Evolutionary conservation across 495 filamentous ascomycete genomes (phyloP).

Genomic region (Oidiodendron maius): DNA sequence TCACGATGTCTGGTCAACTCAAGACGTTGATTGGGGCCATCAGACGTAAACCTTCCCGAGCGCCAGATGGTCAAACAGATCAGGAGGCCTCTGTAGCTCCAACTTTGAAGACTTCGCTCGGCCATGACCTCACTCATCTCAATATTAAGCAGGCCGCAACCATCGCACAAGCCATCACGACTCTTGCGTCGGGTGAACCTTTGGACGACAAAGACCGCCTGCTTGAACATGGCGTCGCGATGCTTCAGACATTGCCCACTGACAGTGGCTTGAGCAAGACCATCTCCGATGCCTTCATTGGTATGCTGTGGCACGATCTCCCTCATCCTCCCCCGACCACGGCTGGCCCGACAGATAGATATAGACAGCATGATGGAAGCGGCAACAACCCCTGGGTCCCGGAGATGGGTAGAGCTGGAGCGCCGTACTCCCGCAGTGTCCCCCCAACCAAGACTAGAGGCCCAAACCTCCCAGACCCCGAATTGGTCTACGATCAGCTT

Average conservation of each 20-base stretch:
- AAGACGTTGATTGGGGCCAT: slow-evolving; percentile 25
- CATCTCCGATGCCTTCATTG: slow-evolving; percentile 50
- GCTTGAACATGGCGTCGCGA: slow-evolving; percentile 30
- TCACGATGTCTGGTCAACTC: slow-evolving; percentile 12
- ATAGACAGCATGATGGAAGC: slow-evolving; percentile 63
- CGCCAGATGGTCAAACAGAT: slow-evolving; percentile 30
- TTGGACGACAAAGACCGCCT: slow-evolving; percentile 30
- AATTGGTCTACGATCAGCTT: slow-evolving; percentile 60
- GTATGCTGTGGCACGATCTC: slow-evolving; percentile 57
- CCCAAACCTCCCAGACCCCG: slow-evolving; percentile 65
- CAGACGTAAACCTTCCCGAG: slow-evolving; percentile 23
- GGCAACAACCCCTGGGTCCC: slow-evolving; percentile 59
- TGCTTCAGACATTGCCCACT: slow-evolving; percentile 28
- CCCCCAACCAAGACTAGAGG: slow-evolving; percentile 53
- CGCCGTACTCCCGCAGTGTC: slow-evolving; percentile 67
- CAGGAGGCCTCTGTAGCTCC: slow-evolving; percentile 13
- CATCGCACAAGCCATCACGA: slow-evolving; percentile 23
- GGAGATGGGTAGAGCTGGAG: slow-evolving; percentile 51
- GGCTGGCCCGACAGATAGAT: slow-evolving; percentile 45
- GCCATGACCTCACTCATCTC: slow-evolving; percentile 27
- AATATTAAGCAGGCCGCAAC: slow-evolving; percentile 24
- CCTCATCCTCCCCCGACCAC: slow-evolving; percentile 28
- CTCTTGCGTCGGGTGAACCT: slow-evolving; percentile 28
- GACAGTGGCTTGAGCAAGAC: slow-evolving; percentile 25
- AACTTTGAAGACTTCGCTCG: slow-evolving; percentile 22